Evolutionary conservation across 1,284 basidiomycete species (phyloP), one percentile per base, ranked within the genome.

Genomic region (Cryptococcus hybrid): DNA sequence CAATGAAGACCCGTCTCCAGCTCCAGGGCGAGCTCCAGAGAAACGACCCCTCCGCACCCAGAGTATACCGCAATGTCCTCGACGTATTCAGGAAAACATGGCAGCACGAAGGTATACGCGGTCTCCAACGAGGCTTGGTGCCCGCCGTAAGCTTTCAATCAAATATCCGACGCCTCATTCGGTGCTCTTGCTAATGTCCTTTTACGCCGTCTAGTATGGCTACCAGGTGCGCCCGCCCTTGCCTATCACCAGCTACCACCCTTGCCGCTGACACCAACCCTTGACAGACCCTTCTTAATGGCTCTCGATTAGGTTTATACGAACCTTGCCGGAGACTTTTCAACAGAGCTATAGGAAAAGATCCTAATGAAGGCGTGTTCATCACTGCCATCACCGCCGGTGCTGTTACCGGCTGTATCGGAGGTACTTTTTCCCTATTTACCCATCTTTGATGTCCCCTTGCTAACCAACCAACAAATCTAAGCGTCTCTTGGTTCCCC

Each of bases 221-320:
- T 96, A 96, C 76, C 92, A 94, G 83, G 90, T 89, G 74, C 74
- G 83, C 65, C 15, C 38, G 15, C n/a, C n/a, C 37, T 8, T 12
- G 12, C 36, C 11, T 43, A 24, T 24, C 9, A 18, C 30, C 15
- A 51, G 43, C 48, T 59, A 47, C 53, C 11, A 44, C n/a, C 24
- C 34, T 11, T 40, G n/a, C n/a, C 40, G 9, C n/a, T 42, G 40
- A 9, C n/a, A n/a, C 44, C 38, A 18, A 15, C 39, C 1, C 30
- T 13, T 24, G 36, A 7, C 35, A 96, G 88, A 88, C 95, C 54
- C 83, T 96, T 53, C 80, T 99, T 60, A 99, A 99, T 71, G 96
- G 95, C 8, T 96, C 90, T 38, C 86, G 96, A 62, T 81, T 99
- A 59, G 95, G 92, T 88, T 95, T 99, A 75, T 99, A 97, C 75